Conservation (phyloP, 2,329 filamentous ascomycete species). For the Aurifilum marmelostoma region DNA sequence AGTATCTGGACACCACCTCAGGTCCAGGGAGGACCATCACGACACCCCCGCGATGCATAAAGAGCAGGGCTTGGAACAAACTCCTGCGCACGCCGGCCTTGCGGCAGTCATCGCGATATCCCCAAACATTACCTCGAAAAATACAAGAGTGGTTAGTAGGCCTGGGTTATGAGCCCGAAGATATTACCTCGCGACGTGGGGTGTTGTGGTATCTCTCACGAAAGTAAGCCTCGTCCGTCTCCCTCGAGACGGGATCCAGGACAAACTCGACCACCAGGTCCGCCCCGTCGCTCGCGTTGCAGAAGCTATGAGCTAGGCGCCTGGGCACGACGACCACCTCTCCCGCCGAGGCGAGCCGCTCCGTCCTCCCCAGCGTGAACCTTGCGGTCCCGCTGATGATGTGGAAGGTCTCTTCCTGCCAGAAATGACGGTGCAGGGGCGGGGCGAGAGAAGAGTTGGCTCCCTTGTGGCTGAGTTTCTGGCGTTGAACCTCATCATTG, state of each 20-base stretch:
- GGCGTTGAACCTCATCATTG: background rate
- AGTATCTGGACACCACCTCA: conserved; percentile 5
- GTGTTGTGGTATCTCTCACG: conserved; percentile 13
- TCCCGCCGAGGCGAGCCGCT: conserved; percentile 8
- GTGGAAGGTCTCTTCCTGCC: conserved; percentile 25
- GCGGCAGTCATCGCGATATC: conserved; percentile 23
- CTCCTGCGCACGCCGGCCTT: conserved; percentile 21
- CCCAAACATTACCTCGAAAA: conserved; percentile 24
- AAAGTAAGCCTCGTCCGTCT: conserved; percentile 26
- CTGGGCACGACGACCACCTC: conserved; percentile 22
- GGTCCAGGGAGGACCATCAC: conserved; percentile 22
- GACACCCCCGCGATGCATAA: conserved; percentile 27
- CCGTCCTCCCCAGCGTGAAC: conserved; percentile 13
- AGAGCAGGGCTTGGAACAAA: conserved; percentile 20
- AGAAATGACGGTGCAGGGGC: conserved; percentile 19
- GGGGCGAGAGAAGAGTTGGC: conserved; percentile 22
- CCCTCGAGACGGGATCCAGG: conserved; percentile 18
- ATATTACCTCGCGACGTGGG: too few relatives aligned
- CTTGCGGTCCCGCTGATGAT: conserved; percentile 15
- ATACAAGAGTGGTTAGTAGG: background rate
- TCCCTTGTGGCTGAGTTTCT: background rate
- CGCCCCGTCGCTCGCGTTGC: conserved; percentile 22
- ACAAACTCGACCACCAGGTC: conserved; percentile 24
- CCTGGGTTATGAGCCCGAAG: too few relatives aligned
- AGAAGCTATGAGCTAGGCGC: conserved; percentile 20